phyloP scores from a whole-genome alignment of 768 basidiomycete species.

The Gloeophyllum trabeum region DNA sequence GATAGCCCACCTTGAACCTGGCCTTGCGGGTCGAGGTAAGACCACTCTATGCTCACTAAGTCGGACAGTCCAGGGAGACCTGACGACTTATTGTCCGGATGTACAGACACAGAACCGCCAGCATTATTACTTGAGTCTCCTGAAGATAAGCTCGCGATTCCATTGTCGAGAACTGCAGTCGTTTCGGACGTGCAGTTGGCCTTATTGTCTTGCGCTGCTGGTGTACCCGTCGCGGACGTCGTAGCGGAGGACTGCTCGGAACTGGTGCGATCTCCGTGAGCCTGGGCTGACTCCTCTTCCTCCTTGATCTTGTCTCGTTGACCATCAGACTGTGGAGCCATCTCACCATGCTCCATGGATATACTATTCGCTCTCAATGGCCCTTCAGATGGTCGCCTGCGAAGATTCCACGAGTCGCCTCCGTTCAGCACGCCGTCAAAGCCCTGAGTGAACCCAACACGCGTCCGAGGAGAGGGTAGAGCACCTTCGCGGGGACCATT shows the following conservation, averaged over 20 bases:
- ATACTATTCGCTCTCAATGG: conserved; percentile 27
- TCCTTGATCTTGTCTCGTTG: conserved; percentile 45
- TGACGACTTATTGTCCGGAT: too few relatives aligned
- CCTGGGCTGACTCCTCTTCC: conserved; percentile 31
- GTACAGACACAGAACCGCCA: neutral
- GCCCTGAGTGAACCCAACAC: conserved; percentile 43
- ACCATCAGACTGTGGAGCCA: conserved; percentile 26
- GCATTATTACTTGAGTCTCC: too few relatives aligned
- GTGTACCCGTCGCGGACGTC: too few relatives aligned
- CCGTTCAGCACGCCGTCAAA: conserved; percentile 65
- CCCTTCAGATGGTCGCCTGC: conserved; percentile 52
- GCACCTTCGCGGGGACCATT: conserved; percentile 47
- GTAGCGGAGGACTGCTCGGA: neutral
- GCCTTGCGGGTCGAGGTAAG: conserved; percentile 88
- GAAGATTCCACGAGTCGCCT: conserved; percentile 60
- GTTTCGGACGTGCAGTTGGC: neutral
- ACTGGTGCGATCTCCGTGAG: neutral
- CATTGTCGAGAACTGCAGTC: neutral
- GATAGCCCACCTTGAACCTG: conserved; percentile 66
- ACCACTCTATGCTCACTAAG: conserved; percentile 68
- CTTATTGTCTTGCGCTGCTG: neutral
- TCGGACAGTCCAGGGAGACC: conserved; percentile 18
- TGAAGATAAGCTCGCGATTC: neutral
- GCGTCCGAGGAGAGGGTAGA: conserved; percentile 54
- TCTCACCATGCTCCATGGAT: conserved; percentile 26